These are phyloP conservation scores for Pseudogymnoascus sp. DNA, from an alignment of 2,329 filamentous ascomycete species.

Conservation along the genomic window DNA sequence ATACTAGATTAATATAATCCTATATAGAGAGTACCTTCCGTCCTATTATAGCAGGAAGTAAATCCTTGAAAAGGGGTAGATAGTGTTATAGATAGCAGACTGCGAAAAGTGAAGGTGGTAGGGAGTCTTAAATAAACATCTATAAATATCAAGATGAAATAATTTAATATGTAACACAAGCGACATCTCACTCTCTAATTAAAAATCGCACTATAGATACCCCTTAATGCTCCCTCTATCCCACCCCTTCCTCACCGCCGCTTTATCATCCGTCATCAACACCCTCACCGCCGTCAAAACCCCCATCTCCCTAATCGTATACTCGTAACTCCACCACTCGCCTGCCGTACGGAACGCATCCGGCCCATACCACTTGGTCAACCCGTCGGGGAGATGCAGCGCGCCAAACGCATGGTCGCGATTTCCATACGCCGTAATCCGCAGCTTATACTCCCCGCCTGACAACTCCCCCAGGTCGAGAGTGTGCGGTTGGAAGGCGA, in stretches of 20 bases:
- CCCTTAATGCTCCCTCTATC: not conserved
- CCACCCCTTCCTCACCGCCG: not conserved
- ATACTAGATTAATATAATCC: too few relatives aligned
- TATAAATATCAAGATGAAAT: too few relatives aligned
- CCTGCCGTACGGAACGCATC: conserved; percentile 14
- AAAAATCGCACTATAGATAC: not conserved
- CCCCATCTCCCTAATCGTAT: not conserved
- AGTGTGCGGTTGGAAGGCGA: conserved; percentile 23
- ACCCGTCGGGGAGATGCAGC: conserved; percentile 21
- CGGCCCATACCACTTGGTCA: conserved; percentile 19
- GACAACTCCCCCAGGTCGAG: conserved; percentile 17
- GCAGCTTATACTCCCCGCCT: conserved; percentile 15
- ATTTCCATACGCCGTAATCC: conserved; percentile 25
- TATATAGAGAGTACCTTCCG: too few relatives aligned
- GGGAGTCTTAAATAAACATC: too few relatives aligned
- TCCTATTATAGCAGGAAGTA: too few relatives aligned
- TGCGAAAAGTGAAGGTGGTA: too few relatives aligned
- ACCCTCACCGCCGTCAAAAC: not conserved
- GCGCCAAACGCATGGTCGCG: conserved; percentile 26
- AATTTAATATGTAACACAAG: too few relatives aligned
- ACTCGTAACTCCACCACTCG: not conserved
- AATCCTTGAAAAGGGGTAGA: too few relatives aligned
- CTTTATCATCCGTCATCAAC: not conserved
- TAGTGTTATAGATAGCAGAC: too few relatives aligned
- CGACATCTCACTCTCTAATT: not conserved